Percentiles rank a stretch among this genome's conserved stretches.
Conservation (phyloP, 352 stramenopile species). For the Globisporangium yorkense region DNA sequence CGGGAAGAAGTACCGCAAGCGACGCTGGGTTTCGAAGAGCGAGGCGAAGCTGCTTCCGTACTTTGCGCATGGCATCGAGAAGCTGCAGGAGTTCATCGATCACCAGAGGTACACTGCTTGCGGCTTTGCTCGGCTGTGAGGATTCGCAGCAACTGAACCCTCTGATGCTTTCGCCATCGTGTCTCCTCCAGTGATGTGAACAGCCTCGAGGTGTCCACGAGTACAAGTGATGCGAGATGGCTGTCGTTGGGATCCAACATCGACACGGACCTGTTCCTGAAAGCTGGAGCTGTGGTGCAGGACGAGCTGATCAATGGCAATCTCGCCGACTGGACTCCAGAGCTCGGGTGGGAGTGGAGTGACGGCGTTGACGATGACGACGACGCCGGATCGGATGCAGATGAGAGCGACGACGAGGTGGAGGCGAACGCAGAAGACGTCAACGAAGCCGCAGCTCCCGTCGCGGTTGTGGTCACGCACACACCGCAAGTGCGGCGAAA, state of each 20-base stretch:
- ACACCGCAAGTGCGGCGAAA: constrained; percentile 12
- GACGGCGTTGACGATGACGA: constrained; percentile 9
- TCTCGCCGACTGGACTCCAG: constrained; percentile 7
- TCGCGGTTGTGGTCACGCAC: background rate
- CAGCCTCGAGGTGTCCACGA: constrained; percentile 1
- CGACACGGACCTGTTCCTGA: constrained; percentile 9
- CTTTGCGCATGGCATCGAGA: constrained; percentile 57
- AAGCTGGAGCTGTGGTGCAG: constrained; percentile 7
- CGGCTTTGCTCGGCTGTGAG: background rate
- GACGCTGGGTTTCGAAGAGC: constrained; percentile 46
- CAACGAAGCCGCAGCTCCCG: background rate
- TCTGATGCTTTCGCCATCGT: background rate
- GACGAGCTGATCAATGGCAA: constrained; percentile 11
- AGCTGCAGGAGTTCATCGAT: constrained; percentile 51
- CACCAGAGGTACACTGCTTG: constrained; percentile 31
- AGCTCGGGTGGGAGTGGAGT: constrained; percentile 5
- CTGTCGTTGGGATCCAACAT: constrained; percentile 1
- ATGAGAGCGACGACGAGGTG: constrained; percentile 35
- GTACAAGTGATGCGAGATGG: constrained; percentile 1
- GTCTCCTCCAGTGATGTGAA: constrained; percentile 9
- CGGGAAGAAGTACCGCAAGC: constrained; percentile 47
- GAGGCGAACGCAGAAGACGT: constrained; percentile 8
- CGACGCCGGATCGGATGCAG: constrained; percentile 15
- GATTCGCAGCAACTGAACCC: background rate
- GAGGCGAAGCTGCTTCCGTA: constrained; percentile 59